A percentile compares a stretch with the other conserved stretches of the same genome.
Conservation (phyloP, 768 basidiomycete species). For the Tylopilus cervinicoccineus region DNA sequence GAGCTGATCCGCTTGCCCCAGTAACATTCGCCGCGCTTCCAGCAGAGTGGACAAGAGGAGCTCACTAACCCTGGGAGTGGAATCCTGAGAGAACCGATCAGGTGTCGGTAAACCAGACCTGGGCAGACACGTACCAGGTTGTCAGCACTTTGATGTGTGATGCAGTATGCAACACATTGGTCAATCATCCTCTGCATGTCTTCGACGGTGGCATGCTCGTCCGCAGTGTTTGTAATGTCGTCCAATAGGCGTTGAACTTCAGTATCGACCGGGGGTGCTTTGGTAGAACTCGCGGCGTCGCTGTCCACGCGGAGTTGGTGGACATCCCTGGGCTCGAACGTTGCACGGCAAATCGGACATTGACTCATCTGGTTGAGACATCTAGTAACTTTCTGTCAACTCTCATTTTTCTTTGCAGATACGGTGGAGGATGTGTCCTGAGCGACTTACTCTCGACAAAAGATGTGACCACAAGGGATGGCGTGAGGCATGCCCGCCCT, state of each 20-base stretch:
- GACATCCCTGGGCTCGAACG: conserved; percentile 1
- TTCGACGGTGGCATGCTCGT: not conserved
- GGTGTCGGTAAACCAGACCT: not conserved
- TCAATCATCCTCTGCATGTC: conserved; percentile 6
- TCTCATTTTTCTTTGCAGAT: not conserved
- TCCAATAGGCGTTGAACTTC: not conserved
- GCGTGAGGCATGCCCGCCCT: not conserved
- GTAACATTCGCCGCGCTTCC: not conserved
- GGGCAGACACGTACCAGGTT: not conserved
- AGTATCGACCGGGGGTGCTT: too few relatives aligned
- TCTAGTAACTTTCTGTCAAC: not conserved
- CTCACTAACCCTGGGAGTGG: not conserved
- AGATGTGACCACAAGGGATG: conserved; percentile 12
- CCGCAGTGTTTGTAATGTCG: not conserved
- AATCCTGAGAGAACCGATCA: not conserved
- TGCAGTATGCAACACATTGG: not conserved
- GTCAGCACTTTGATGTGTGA: not conserved
- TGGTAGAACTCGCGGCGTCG: too few relatives aligned
- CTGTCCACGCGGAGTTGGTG: conserved; percentile 1
- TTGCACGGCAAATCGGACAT: conserved; percentile 11
- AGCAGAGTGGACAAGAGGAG: conserved; percentile 1
- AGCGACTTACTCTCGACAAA: conserved; percentile 12
- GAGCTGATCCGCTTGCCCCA: too few relatives aligned
- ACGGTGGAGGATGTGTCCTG: too few relatives aligned
- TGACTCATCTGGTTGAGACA: conserved; percentile 7